These are phyloP conservation scores for Populus hybrid DNA, from an alignment of 441 rosid genomes.

Conservation along the genomic window DNA sequence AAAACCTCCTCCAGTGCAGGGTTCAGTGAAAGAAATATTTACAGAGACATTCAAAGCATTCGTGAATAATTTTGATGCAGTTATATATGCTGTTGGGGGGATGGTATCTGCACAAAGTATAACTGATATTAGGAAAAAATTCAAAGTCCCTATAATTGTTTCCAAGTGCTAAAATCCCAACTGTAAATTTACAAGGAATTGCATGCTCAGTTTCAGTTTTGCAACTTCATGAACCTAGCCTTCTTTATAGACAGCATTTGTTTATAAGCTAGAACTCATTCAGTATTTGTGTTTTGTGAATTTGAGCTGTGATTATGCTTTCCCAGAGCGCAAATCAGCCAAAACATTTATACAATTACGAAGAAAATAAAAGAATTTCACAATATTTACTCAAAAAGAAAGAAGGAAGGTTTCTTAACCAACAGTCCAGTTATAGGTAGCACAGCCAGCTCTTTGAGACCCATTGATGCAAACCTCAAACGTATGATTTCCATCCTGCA, in stretches of 20 bases:
- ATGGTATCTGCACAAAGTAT: slow-evolving; percentile 58
- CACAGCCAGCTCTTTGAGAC: slow-evolving; percentile 52
- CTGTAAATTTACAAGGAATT: not conserved
- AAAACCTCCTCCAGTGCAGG: slow-evolving; percentile 79
- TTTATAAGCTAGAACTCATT: not conserved
- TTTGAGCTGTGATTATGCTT: not conserved
- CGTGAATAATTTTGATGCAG: slow-evolving; percentile 65
- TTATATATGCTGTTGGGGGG: slow-evolving; percentile 70
- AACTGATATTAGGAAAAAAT: slow-evolving; percentile 16
- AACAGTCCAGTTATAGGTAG: slow-evolving; percentile 66
- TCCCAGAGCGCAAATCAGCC: not conserved
- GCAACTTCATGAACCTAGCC: not conserved
- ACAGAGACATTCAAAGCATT: slow-evolving; percentile 74
- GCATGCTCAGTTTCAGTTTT: not conserved
- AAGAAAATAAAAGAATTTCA: not conserved
- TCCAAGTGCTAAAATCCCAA: not conserved
- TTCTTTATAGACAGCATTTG: not conserved
- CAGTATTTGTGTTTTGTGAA: not conserved
- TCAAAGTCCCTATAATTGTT: not conserved
- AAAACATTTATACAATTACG: not conserved
- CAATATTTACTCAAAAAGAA: slow-evolving; percentile 13
- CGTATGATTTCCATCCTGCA: slow-evolving; percentile 73
- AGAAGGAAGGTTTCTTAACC: slow-evolving; percentile 50
- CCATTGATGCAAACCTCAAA: slow-evolving; percentile 66
- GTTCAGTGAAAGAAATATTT: slow-evolving; percentile 67